A percentile compares a stretch with the other conserved stretches of the same genome.
These are phyloP conservation scores for Talaromyces wortmannii DNA, from an alignment of 495 filamentous ascomycete genomes.

Conservation along the genomic window DNA sequence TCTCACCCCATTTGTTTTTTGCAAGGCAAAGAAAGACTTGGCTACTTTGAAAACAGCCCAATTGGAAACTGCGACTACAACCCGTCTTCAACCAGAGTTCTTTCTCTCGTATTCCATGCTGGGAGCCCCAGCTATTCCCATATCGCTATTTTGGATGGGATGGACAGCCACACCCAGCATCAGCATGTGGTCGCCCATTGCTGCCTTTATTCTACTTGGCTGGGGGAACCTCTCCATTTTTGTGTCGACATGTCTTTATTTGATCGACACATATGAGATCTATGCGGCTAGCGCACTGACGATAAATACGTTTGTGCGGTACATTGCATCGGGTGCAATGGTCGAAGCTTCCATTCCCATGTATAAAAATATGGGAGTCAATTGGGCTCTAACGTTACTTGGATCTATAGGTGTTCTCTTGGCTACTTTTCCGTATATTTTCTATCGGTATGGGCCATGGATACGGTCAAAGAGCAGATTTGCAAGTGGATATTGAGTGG, in stretches of 20 bases:
- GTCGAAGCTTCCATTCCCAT: not conserved
- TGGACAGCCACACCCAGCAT: slow-evolving; percentile 47
- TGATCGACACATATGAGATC: not conserved
- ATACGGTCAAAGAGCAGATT: no score
- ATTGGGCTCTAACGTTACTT: no score
- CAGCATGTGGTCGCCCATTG: slow-evolving; percentile 46
- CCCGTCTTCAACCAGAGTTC: no score
- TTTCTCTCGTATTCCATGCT: slow-evolving; percentile 47
- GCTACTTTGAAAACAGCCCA: no score
- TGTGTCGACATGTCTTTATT: not conserved
- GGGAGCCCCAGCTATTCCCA: slow-evolving; percentile 44
- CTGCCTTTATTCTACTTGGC: slow-evolving; percentile 34
- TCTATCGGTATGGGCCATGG: no score
- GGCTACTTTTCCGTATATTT: no score
- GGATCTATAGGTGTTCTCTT: no score
- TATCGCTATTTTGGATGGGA: slow-evolving; percentile 57
- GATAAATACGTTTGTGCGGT: not conserved
- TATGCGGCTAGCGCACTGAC: not conserved
- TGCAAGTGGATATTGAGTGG: no score
- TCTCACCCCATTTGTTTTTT: no score
- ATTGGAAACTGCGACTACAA: no score
- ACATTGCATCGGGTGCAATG: not conserved
- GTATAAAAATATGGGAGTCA: not conserved
- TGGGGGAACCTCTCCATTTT: slow-evolving; percentile 48
- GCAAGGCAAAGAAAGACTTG: no score